A percentile compares a stretch with the other conserved stretches of the same genome.
These are phyloP conservation scores for Trypanosomatidae sp. DNA, from an alignment of 208 protist genomes.

Conservation along the genomic window DNA sequence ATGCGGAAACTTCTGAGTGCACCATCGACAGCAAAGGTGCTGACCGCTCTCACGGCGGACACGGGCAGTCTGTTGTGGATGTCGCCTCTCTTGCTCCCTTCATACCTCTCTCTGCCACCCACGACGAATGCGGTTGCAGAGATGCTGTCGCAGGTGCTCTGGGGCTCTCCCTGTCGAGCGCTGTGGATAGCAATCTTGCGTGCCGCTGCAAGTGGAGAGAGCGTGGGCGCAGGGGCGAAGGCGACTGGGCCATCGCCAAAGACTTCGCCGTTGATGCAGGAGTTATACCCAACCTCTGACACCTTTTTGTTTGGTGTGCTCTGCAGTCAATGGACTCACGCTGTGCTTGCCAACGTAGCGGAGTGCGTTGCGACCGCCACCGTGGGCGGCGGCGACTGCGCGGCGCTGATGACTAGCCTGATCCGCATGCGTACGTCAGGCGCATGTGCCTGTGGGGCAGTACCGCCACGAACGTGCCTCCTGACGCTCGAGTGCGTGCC, in stretches of 20 bases:
- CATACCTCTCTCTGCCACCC: not conserved
- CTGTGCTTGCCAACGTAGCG: conserved; percentile 4
- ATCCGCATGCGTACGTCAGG: not conserved
- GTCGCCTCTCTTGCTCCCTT: conserved; percentile 12
- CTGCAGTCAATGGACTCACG: conserved; percentile 1
- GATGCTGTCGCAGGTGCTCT: not conserved
- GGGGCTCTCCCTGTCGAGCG: not conserved
- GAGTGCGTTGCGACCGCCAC: not conserved
- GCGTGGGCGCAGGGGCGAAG: not conserved
- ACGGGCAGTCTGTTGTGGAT: conserved; percentile 19
- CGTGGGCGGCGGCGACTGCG: not conserved
- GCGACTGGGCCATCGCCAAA: not conserved
- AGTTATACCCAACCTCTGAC: not conserved
- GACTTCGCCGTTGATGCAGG: not conserved
- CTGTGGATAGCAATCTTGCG: conserved; percentile 22
- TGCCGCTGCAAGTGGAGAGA: conserved; percentile 12
- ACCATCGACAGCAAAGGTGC: not conserved
- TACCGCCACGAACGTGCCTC: not conserved
- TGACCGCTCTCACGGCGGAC: conserved; percentile 13
- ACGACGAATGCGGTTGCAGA: not conserved
- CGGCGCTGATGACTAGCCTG: conserved; percentile 3
- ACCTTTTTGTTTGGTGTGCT: conserved; percentile 8
- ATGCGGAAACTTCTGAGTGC: not conserved
- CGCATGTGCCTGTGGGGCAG: not conserved
- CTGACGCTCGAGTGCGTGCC: not conserved